Conservation (phyloP, 176 grass and related monocot genomes). For the Carex kokanica region DNA sequence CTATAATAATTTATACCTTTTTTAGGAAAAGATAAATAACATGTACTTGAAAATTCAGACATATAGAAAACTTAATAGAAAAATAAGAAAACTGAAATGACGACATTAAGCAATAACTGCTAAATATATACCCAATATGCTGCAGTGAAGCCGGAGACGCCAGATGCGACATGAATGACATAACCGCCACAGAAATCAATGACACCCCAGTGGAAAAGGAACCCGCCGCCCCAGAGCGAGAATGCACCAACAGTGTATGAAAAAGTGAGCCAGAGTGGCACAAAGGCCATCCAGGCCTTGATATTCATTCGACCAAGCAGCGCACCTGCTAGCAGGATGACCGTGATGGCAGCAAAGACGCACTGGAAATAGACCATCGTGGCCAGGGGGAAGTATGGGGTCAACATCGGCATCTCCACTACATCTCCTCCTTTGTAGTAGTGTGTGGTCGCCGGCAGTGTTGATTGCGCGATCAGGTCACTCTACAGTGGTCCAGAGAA, state of each 20-base stretch:
- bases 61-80: not conserved
- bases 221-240: slow-evolving; percentile 69
- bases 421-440: slow-evolving; percentile 27
- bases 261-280: slow-evolving; percentile 78
- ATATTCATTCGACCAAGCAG: slow-evolving; percentile 68
- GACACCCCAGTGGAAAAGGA: slow-evolving; percentile 69
- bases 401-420: slow-evolving; percentile 28
- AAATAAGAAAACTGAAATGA: not conserved
- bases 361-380: slow-evolving; percentile 72
- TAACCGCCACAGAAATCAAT: slow-evolving; percentile 78
- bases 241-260: slow-evolving; percentile 87
- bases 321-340: slow-evolving; percentile 45
- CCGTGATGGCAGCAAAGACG: slow-evolving; percentile 65
- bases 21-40: not conserved
- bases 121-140: slow-evolving; percentile 54
- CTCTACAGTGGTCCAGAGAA: not conserved
- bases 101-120: not conserved
- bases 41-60: not conserved
- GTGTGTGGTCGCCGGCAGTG: slow-evolving; percentile 48
- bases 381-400: slow-evolving; percentile 44
- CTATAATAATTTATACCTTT: not conserved
- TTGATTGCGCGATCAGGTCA: slow-evolving; percentile 32
- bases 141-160: slow-evolving; percentile 48
- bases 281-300: slow-evolving; percentile 72
- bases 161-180: slow-evolving; percentile 70